A percentile compares a stretch with the other conserved stretches of the same genome.
phyloP scores from a whole-genome alignment of 2,329 filamentous ascomycete genomes.

The Emergomyces orientalis region DNA sequence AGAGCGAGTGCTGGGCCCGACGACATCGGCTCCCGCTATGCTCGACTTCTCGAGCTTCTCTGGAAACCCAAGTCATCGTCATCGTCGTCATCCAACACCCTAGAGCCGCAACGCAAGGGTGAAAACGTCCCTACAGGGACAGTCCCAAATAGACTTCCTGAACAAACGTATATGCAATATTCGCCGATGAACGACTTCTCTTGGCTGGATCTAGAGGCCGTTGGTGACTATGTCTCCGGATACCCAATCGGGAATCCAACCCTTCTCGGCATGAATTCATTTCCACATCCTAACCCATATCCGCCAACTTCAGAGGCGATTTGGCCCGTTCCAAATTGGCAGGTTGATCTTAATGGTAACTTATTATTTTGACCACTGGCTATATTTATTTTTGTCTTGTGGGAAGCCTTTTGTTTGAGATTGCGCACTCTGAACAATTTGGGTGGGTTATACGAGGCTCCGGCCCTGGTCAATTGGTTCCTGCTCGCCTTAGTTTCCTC shows the following conservation, averaged over 20 bases:
- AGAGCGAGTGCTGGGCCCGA: slow-evolving; percentile 50
- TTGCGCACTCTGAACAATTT: background rate
- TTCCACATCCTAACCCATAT: slow-evolving; percentile 26
- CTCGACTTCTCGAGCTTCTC: slow-evolving; percentile 50
- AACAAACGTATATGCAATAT: slow-evolving; percentile 32
- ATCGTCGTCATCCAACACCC: slow-evolving; percentile 14
- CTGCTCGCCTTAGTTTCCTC: slow-evolving; percentile 7
- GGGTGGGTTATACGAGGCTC: background rate
- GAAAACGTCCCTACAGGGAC: slow-evolving; percentile 18
- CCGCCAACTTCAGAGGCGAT: slow-evolving; percentile 23
- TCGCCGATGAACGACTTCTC: slow-evolving; percentile 49
- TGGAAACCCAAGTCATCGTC: slow-evolving; percentile 43
- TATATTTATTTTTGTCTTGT: background rate
- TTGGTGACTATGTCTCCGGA: slow-evolving; percentile 48
- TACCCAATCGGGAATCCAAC: slow-evolving; percentile 31
- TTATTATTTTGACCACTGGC: slow-evolving; percentile 19
- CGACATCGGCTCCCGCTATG: slow-evolving; percentile 53
- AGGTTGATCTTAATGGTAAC: slow-evolving; percentile 28
- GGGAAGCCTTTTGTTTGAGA: background rate
- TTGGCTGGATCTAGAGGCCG: slow-evolving; percentile 52
- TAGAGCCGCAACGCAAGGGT: slow-evolving; percentile 17
- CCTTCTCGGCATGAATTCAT: slow-evolving; percentile 29
- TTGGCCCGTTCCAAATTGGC: slow-evolving; percentile 35
- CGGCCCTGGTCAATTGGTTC: background rate
- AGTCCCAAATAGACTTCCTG: slow-evolving; percentile 26